Conservation (phyloP, 208 protist genomes). For the Acanthamoeba castellanii region DNA sequence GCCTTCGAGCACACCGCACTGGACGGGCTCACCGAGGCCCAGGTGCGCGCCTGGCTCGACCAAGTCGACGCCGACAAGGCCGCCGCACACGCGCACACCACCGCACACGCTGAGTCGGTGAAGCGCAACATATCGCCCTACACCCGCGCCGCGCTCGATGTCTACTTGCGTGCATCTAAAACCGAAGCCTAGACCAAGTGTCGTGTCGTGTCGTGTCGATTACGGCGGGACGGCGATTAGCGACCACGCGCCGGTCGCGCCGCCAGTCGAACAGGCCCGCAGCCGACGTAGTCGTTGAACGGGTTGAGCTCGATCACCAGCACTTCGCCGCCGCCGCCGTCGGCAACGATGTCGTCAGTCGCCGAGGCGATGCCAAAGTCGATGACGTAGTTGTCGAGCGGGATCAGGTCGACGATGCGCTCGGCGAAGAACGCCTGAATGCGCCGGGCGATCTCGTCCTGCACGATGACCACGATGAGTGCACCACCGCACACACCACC, state of each 20-base stretch:
- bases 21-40: not conserved
- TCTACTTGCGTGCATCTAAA: constrained; percentile 5
- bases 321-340: not conserved
- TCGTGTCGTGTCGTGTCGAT: not conserved
- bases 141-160: constrained; percentile 1
- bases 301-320: constrained; percentile 1
- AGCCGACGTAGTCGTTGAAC: constrained; percentile 2
- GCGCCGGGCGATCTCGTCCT: not conserved
- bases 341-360: not conserved
- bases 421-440: not conserved
- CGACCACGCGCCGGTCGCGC: not conserved
- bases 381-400: not conserved
- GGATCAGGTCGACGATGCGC: not conserved
- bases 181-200: not conserved
- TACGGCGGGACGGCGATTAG: no score
- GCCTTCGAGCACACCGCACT: constrained; percentile 22
- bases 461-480: no score
- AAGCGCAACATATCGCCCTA: not conserved
- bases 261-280: not conserved
- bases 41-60: constrained; percentile 31
- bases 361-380: not conserved
- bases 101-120: not conserved
- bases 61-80: not conserved
- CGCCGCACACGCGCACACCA: not conserved
- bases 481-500: no score